Evolutionary conservation across 1,284 basidiomycete genomes (phyloP).

Genomic region (Xerocomus cyaneibrunnescens): DNA sequence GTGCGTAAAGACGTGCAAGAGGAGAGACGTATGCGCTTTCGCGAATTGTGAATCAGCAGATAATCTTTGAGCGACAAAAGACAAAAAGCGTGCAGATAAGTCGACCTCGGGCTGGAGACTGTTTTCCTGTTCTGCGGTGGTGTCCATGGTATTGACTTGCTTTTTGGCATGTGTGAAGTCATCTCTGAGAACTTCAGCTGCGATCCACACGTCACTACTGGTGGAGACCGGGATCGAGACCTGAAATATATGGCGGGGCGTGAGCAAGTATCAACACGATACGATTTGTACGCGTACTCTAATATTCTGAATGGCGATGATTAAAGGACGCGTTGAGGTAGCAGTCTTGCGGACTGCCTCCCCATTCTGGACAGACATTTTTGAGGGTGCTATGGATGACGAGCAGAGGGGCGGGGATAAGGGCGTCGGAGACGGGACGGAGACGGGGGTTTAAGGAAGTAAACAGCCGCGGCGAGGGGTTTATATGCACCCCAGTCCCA

Average conservation of each 20-base stretch:
- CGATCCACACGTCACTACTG: conserved; percentile 78
- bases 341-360: conserved; percentile 30
- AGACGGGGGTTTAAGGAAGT: conserved; percentile 9
- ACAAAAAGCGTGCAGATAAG: conserved; percentile 79
- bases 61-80: conserved; percentile 66
- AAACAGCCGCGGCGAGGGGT: conserved; percentile 11
- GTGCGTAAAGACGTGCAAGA: conserved; percentile 70
- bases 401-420: background rate
- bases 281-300: conserved; percentile 54
- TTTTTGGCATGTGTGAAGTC: conserved; percentile 75
- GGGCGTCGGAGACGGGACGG: conserved; percentile 1
- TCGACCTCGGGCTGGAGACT: conserved; percentile 66
- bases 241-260: conserved; percentile 38
- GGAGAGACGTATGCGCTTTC: conserved; percentile 63
- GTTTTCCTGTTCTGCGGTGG: conserved; percentile 52
- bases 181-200: conserved; percentile 84
- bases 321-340: conserved; percentile 63
- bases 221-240: conserved; percentile 84
- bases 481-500: conserved; percentile 37
- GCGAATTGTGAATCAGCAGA: conserved; percentile 52
- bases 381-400: conserved; percentile 10
- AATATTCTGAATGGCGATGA: conserved; percentile 57
- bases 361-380: conserved; percentile 34
- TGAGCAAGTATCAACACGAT: conserved; percentile 12
- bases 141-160: conserved; percentile 53